Conservation (phyloP, 208 protist genomes). For the Wallacemonas sp. region DNA sequence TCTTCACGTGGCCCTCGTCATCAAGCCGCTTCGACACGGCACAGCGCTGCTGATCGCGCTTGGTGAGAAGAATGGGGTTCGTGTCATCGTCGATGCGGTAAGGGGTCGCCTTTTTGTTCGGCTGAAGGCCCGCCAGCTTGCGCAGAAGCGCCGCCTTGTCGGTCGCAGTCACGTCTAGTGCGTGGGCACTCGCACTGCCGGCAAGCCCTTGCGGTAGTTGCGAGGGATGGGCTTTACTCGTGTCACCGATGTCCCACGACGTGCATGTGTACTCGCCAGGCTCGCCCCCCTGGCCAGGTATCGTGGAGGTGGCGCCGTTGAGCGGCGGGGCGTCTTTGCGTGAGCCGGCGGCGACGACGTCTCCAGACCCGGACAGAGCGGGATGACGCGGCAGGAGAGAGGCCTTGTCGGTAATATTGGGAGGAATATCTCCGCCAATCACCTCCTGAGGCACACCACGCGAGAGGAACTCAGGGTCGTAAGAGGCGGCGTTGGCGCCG, state of each 20-base stretch:
- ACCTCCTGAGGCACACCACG: conserved; percentile 33
- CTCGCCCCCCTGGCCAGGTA: conserved; percentile 1
- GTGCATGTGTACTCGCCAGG: conserved; percentile 65
- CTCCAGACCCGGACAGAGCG: conserved; percentile 1
- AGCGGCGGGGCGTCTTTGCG: conserved; percentile 17
- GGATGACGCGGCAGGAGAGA: conserved; percentile 45
- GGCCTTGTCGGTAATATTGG: conserved; percentile 71
- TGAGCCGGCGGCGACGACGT: background rate
- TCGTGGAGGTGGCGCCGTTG: conserved; percentile 9
- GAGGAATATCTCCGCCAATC: conserved; percentile 50
- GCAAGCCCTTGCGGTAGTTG: conserved; percentile 68
- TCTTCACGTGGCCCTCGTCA: conserved; percentile 68
- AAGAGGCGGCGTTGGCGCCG: conserved; percentile 38
- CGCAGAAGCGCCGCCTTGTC: conserved; percentile 67
- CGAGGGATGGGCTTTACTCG: conserved; percentile 54
- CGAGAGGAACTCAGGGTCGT: conserved; percentile 62
- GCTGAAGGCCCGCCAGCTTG: conserved; percentile 41
- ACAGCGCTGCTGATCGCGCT: conserved; percentile 42
- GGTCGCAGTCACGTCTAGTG: conserved; percentile 35
- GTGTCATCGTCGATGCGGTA: conserved; percentile 50
- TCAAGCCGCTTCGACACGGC: conserved; percentile 61
- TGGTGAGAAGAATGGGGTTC: conserved; percentile 60
- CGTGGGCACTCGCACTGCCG: conserved; percentile 43
- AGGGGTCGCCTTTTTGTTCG: conserved; percentile 4
- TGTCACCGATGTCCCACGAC: conserved; percentile 78